Percentiles rank a stretch among this genome's conserved stretches.
Evolutionary conservation across 305 asterid genomes (phyloP).

Genomic region (Rubia occidens): DNA sequence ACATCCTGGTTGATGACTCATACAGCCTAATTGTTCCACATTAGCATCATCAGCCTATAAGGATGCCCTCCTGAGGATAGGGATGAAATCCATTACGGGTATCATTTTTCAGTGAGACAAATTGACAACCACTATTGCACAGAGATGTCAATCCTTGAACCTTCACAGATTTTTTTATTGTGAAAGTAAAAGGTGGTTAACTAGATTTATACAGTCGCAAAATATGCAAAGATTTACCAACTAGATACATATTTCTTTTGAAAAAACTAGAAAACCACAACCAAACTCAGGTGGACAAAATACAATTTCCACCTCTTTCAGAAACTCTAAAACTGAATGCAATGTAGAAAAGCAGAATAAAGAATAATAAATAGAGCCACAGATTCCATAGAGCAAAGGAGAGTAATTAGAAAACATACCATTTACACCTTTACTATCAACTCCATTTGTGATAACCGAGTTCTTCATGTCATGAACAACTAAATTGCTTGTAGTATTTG

Average conservation of each 20-base stretch:
- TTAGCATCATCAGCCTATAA: slow-evolving; percentile 1
- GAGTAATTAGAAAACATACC: slow-evolving; percentile 5
- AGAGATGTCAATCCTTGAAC: neutral
- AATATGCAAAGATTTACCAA: neutral
- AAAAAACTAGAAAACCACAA: neutral
- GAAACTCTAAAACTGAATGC: neutral
- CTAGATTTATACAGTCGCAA: neutral
- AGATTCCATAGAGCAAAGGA: neutral
- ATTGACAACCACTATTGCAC: neutral
- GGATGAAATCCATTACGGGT: neutral
- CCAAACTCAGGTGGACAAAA: neutral
- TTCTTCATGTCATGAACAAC: neutral
- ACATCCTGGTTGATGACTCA: neutral
- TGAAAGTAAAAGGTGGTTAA: neutral
- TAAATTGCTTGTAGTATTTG: neutral
- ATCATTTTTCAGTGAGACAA: neutral
- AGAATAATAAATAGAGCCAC: neutral
- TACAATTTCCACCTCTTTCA: neutral
- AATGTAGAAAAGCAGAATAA: neutral
- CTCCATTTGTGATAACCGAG: slow-evolving; percentile 1
- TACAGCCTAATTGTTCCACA: neutral
- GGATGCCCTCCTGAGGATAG: neutral
- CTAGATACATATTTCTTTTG: neutral
- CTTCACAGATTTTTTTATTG: neutral
- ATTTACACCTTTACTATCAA: neutral